A percentile compares a stretch with the other conserved stretches of the same genome.
Evolutionary conservation across 2,329 filamentous ascomycete genomes (phyloP).

Genomic region (Aplosporella prunicola): DNA sequence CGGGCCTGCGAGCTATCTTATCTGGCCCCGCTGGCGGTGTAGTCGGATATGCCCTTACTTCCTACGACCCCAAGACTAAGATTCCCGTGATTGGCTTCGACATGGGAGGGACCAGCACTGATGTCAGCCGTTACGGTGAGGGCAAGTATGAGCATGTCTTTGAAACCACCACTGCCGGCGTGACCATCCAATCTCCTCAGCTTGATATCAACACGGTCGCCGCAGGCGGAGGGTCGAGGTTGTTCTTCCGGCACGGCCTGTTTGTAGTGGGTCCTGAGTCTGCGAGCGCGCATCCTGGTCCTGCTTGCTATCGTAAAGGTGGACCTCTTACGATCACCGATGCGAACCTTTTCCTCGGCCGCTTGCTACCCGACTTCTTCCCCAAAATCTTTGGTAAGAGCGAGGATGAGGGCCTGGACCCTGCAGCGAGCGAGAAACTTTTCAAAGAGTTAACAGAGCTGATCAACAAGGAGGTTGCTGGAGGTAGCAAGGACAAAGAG

Average conservation of each 20-base stretch:
- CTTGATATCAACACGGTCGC: constrained; percentile 93
- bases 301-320: constrained; percentile 82
- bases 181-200: constrained; percentile 85
- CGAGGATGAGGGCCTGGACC: constrained; percentile 71
- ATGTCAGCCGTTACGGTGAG: constrained; percentile 74
- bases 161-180: constrained; percentile 87
- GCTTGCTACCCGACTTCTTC: constrained; percentile 82
- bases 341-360: constrained; percentile 64
- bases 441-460: constrained; percentile 67
- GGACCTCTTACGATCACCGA: constrained; percentile 90
- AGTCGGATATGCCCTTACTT: constrained; percentile 85
- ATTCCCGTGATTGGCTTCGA: constrained; percentile 90
- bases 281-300: constrained; percentile 79
- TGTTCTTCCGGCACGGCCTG: constrained; percentile 82
- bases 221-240: constrained; percentile 72
- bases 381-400: constrained; percentile 91
- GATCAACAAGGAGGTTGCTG: constrained; percentile 66
- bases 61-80: constrained; percentile 72
- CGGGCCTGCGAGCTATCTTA: constrained; percentile 73
- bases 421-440: constrained; percentile 62
- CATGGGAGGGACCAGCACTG: constrained; percentile 90
- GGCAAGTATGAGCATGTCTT: constrained; percentile 90
- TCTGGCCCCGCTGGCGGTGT: constrained; percentile 90
- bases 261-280: constrained; percentile 88
- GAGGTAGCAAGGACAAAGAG: constrained; percentile 44